Base-by-base conservation (phyloP, 106 monocot genomes). In the Posidonia australis region DNA sequence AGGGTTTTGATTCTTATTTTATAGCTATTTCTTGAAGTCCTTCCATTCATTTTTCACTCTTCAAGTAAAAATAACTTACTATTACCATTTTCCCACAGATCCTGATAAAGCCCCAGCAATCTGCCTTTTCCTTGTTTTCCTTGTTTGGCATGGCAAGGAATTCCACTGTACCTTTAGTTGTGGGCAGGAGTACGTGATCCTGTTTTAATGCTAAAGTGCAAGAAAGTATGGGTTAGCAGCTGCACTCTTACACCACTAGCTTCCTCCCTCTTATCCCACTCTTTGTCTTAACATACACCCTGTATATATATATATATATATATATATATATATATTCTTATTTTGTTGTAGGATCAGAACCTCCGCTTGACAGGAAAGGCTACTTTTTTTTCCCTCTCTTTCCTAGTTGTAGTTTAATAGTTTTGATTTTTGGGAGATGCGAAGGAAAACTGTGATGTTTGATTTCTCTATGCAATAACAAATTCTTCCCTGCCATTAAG, bases 151-250 rank as follows among this genome's bases (percentile, higher is more conserved):
- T 58, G 67, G 80, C 62, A 78, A 75, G 82, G 75, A 85, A 73
- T 82, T 82, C 69, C 73, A 81, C 70, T 76, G 87, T 88, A 88
- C 87, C 75, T 79, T 20, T 28, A 63, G 66, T 62, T 58, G 66
- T 54, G 70, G 66, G 66, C 74, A 44, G 62, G 43, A 49, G 48
- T 49, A 52, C 30, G 32, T 22, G 28, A 18, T 67, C n/a, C 32
- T 44, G 36, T 53, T 73, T 85, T 64, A 79, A 70, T 85, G 78
- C 72, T 54, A 51, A 58, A 36, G 25, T 23, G 9, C 19, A 67
- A 46, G 24, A 60, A 63, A 65, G 80, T 76, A 77, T 75, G 77
- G 77, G 74, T 22, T 36, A 9, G 36, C 27, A 49, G 43, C 48
- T 17, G 27, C 56, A 69, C 72, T 41, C 23, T 19, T 5, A 4